Evolutionary conservation across 1,284 basidiomycete genomes (phyloP), one percentile per base, ranked within the genome.

Genomic region (Pascua guehoae): DNA sequence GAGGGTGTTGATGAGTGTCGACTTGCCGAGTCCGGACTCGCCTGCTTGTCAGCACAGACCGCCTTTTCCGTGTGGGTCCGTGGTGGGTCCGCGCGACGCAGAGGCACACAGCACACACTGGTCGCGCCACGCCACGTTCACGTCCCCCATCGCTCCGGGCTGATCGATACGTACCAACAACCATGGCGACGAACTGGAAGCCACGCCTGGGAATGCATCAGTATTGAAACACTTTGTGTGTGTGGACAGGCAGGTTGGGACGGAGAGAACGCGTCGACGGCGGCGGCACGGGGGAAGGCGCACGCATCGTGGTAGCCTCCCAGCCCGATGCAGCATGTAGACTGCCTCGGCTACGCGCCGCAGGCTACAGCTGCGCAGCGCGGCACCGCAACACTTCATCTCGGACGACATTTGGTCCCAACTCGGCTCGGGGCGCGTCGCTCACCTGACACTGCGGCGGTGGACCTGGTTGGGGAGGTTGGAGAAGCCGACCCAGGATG

Each of bases 381-480:
- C 24, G 24, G 4, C 24, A 32, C 24, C 14, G 11, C 36, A 12
- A 47, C 46, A 16, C n/a, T n/a, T 32, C 24, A 32, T 32, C 24
- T 32, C 24, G 24, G 24, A 32, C 24, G 24, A 32, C 24, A 7
- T 32, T 32, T 32, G 24, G 24, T 32, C 24, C 24, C 24, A 32
- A 32, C 24, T 32, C 24, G 24, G 24, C 24, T 32, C 24, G 24
- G 24, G 24, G 24, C 24, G 24, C 24, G 24, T 32, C 24, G 24
- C 80, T 67, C 63, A 78, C 81, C 90, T 84, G 57, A 95, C 88
- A 71, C 91, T 94, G 81, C 93, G 91, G 78, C 94, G 87, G 80
- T 96, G 94, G 49, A 96, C 91, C 78, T 97, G 93, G 83, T 97
- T 96, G 57, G 94, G 93, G 56, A 97, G 83, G 79, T 95, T 97